Percentiles rank a stretch among this genome's conserved stretches.
phyloP scores from a whole-genome alignment of 2,329 filamentous ascomycete genomes.

The Talaromyces funiculosus region DNA sequence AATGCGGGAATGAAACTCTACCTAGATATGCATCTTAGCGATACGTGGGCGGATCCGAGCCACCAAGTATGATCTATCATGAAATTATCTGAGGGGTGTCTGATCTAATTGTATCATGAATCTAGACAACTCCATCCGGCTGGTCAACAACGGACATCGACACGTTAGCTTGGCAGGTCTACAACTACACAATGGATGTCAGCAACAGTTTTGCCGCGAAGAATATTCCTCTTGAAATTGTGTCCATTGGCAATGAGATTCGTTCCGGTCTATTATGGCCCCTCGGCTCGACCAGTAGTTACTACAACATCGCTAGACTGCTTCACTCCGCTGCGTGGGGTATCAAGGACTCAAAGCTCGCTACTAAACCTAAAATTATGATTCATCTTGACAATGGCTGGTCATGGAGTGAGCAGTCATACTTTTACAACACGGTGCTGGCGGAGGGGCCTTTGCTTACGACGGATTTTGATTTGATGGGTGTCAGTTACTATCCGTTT shows the following conservation, averaged over 20 bases:
- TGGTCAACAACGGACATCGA: conserved; percentile 57
- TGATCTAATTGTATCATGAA: background rate
- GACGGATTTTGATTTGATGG: conserved; percentile 64
- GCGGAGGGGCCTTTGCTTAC: conserved; percentile 45
- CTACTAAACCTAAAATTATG: conserved; percentile 61
- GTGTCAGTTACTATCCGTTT: conserved; percentile 69
- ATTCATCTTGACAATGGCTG: conserved; percentile 72
- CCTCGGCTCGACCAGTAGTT: conserved; percentile 51
- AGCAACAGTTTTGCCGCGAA: conserved; percentile 56
- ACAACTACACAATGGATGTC: conserved; percentile 62
- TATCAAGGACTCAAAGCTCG: conserved; percentile 57
- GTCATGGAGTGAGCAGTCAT: conserved; percentile 61
- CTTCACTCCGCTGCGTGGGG: conserved; percentile 60
- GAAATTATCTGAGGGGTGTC: background rate
- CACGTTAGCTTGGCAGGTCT: conserved; percentile 56
- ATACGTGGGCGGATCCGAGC: conserved; percentile 65
- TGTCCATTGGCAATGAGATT: conserved; percentile 72
- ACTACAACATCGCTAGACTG: conserved; percentile 57
- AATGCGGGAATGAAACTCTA: conserved; percentile 57
- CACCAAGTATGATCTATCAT: conserved; percentile 46
- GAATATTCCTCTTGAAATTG: conserved; percentile 53
- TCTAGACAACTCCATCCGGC: conserved; percentile 52
- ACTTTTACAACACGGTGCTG: conserved; percentile 58
- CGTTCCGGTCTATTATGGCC: conserved; percentile 62
- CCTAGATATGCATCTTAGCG: conserved; percentile 61